These are phyloP conservation scores for Mortierella antarctica DNA, from an alignment of 192 early-diverging fungal genomes.

Conservation along the genomic window DNA sequence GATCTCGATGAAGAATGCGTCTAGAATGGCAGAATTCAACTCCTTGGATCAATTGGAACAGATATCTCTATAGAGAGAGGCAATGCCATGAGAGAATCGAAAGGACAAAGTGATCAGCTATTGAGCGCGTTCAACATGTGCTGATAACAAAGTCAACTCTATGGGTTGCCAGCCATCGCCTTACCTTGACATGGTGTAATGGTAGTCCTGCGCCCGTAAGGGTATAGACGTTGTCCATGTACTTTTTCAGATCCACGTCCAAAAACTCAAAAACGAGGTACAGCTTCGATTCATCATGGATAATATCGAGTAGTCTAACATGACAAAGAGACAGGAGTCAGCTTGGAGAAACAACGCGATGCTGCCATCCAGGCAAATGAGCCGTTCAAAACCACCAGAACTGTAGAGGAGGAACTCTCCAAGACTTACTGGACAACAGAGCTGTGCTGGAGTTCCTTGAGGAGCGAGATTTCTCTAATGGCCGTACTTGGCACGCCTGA, in stretches of 20 bases:
- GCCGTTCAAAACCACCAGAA: too few relatives aligned
- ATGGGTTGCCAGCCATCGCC: neutral
- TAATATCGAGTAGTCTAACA: constrained; percentile 84
- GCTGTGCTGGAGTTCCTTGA: constrained; percentile 78
- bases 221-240: constrained; percentile 16
- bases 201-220: constrained; percentile 5
- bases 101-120: neutral
- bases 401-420: too few relatives aligned
- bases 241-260: constrained; percentile 72
- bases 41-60: constrained; percentile 89
- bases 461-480: constrained; percentile 81
- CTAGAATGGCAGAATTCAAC: constrained; percentile 91
- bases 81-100: neutral
- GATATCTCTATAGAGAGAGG: constrained; percentile 74
- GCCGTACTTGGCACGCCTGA: constrained; percentile 78
- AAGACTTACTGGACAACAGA: constrained; percentile 77
- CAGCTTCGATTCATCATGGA: constrained; percentile 86
- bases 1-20: constrained; percentile 95
- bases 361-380: neutral
- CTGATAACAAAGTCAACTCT: neutral
- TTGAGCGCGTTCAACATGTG: neutral
- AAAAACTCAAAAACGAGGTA: constrained; percentile 97
- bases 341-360: neutral
- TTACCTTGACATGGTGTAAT: constrained; percentile 40
- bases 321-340: neutral